Evolutionary conservation across 352 stramenopile species (phyloP).

Genomic region (Globisporangium sylvaticum): DNA sequence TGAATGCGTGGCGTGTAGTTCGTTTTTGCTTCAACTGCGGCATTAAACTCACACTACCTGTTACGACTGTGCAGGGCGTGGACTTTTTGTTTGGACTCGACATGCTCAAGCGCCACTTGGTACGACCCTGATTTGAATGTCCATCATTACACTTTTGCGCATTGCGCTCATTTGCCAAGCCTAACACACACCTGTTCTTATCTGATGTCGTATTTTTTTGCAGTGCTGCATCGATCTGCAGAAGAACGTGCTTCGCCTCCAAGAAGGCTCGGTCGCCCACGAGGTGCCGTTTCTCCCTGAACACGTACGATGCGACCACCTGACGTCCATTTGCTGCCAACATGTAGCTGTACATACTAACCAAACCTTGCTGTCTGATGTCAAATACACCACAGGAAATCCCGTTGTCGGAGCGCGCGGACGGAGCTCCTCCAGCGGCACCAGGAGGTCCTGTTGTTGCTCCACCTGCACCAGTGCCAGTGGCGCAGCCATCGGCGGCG

Average conservation of each 20-base stretch:
- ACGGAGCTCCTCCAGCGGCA: slow-evolving; percentile 21
- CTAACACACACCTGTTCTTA: neutral
- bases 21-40: neutral
- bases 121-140: slow-evolving; percentile 15
- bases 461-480: slow-evolving; percentile 19
- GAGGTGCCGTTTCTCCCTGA: slow-evolving; percentile 87
- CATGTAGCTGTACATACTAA: neutral
- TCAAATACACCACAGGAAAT: slow-evolving; percentile 44
- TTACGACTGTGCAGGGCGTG: no score
- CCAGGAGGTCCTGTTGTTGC: slow-evolving; percentile 9
- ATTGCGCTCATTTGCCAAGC: neutral
- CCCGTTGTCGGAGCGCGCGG: slow-evolving; percentile 48
- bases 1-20: no score
- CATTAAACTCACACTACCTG: no score
- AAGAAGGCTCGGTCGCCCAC: slow-evolving; percentile 58
- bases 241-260: slow-evolving; percentile 86
- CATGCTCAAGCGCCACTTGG: slow-evolving; percentile 97
- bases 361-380: neutral
- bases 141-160: neutral
- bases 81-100: slow-evolving; percentile 98
- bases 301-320: slow-evolving; percentile 38
- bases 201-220: neutral
- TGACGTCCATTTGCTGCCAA: neutral
- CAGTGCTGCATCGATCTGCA: slow-evolving; percentile 95
- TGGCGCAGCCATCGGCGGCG: neutral